Base-by-base conservation (phyloP, 1,284 basidiomycete genomes). In the Rhodotorula glutinis region DNA sequence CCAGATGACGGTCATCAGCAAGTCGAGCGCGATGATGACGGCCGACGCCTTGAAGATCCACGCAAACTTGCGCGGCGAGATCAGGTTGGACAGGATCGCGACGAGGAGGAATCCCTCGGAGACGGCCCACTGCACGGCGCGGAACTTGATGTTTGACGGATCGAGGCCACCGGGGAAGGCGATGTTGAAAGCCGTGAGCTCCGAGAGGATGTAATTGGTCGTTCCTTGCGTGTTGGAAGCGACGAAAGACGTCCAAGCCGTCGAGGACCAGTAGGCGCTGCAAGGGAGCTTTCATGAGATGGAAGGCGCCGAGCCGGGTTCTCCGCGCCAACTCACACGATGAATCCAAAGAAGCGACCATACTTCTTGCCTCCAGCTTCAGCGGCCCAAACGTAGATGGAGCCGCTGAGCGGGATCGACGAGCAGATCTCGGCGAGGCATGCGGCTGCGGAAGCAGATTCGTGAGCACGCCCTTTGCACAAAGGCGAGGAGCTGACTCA, bases 331-430 rank as follows among this genome's bases (percentile, higher is more conserved):
- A 64, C 70, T 41, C 33, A 89, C 38, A 92, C 90, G 62, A 91
- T 78, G 79, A 92, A 92, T 3, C 89, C 91, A 72, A 91, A 85
- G 78, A 92, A 88, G 51, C 90, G 83, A 3, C 86, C 89, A 75
- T 90, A 87, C 73, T 89, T 90, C 19, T 86, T 86, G 4, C 90
- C 90, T 8, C 89, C 91, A 72, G 89, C 90, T 76, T 91, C 90
- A 38, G 90, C 90, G 0, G 89, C 88, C 91, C 91, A 92, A 65
- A 91, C 86, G 78, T 92, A 92, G 77, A 92, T 92, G 13, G 89
- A 91, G 13, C 91, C 91, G 63, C 88, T 90, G 27, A 75, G 66
- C 0, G 75, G 75, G 27, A 76, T 68, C 23, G 71, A 64, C n/a
- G 72, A 73, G 59, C 72, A 73, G 47, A 76, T 73, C 52, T 93